These are phyloP conservation scores for Lactuca sativa DNA, from an alignment of 129 eudicot species.

Conservation along the genomic window DNA sequence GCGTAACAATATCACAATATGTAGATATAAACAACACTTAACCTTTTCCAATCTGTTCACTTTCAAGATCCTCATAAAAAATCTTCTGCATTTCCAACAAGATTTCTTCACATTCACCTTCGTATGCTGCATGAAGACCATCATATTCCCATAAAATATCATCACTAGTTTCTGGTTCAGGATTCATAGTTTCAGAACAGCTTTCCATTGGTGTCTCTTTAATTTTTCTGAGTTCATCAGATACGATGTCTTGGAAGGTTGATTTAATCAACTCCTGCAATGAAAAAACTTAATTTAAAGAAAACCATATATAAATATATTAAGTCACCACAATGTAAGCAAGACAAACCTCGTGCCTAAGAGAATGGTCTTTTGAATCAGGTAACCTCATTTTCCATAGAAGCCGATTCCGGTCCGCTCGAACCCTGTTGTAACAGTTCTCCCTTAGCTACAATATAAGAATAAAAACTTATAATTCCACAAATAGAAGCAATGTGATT, in stretches of 20 bases:
- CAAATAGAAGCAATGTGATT: slow-evolving; percentile 2
- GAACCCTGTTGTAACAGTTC: slow-evolving; percentile 75
- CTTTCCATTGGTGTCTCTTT: slow-evolving; percentile 39
- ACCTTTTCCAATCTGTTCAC: slow-evolving; percentile 51
- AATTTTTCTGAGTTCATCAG: slow-evolving; percentile 72
- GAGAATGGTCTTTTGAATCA: slow-evolving; percentile 28
- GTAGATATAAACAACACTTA: slow-evolving; percentile 1
- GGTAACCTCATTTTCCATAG: slow-evolving; percentile 72
- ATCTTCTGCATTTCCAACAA: slow-evolving; percentile 88
- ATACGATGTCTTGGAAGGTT: slow-evolving; percentile 68
- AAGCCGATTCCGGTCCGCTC: slow-evolving; percentile 64
- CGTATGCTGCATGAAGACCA: slow-evolving; percentile 63
- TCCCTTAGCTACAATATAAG: slow-evolving; percentile 63
- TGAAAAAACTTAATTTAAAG: slow-evolving; percentile 1
- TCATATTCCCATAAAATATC: slow-evolving; percentile 82
- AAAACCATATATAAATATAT: background rate
- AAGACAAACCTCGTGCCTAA: slow-evolving; percentile 44
- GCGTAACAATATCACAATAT: background rate
- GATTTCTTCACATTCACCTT: slow-evolving; percentile 88
- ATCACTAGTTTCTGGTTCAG: slow-evolving; percentile 44
- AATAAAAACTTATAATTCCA: slow-evolving; percentile 9
- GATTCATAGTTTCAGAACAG: slow-evolving; percentile 14
- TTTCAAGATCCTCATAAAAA: slow-evolving; percentile 72
- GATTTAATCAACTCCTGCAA: slow-evolving; percentile 69
- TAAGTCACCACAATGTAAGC: background rate